These are phyloP conservation scores for Botrytis paeoniae DNA, from an alignment of 2,329 filamentous ascomycete species.

Conservation along the genomic window DNA sequence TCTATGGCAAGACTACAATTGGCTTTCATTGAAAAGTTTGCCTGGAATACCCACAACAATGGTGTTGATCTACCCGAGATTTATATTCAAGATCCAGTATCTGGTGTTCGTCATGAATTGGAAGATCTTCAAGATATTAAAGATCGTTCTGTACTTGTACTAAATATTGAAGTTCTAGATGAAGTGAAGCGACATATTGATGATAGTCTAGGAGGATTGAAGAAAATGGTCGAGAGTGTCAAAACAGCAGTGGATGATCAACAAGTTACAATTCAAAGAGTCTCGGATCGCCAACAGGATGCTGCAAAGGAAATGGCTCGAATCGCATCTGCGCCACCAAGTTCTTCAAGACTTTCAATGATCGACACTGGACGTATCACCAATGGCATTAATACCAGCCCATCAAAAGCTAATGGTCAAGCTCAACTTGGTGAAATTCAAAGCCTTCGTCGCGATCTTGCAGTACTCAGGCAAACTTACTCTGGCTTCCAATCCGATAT, in stretches of 20 bases:
- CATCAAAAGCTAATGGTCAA: conserved; percentile 40
- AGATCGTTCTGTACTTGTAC: conserved; percentile 88
- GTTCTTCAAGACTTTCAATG: conserved; percentile 33
- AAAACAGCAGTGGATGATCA: conserved; percentile 83
- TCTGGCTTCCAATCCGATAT: conserved; percentile 87
- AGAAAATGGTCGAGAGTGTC: conserved; percentile 79
- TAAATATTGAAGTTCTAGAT: conserved; percentile 90
- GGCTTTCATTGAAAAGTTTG: conserved; percentile 98
- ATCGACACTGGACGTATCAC: conserved; percentile 26
- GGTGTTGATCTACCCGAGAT: conserved; percentile 92
- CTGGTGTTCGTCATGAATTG: conserved; percentile 92
- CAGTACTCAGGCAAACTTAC: conserved; percentile 89
- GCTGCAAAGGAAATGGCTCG: conserved; percentile 80
- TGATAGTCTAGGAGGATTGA: conserved; percentile 78
- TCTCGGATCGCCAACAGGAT: conserved; percentile 88
- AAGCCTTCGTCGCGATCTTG: conserved; percentile 79
- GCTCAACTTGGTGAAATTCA: conserved; percentile 76
- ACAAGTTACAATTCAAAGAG: conserved; percentile 73
- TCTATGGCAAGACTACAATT: conserved; percentile 86
- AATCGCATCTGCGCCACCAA: conserved; percentile 30
- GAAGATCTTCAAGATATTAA: conserved; percentile 93
- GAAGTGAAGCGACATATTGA: conserved; percentile 97
- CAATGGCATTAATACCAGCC: conserved; percentile 33
- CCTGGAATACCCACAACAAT: conserved; percentile 96
- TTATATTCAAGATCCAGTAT: conserved; percentile 94